These are phyloP conservation scores for Diplosphaera chodatii DNA, from an alignment of 139 green algal genomes.

Conservation along the genomic window DNA sequence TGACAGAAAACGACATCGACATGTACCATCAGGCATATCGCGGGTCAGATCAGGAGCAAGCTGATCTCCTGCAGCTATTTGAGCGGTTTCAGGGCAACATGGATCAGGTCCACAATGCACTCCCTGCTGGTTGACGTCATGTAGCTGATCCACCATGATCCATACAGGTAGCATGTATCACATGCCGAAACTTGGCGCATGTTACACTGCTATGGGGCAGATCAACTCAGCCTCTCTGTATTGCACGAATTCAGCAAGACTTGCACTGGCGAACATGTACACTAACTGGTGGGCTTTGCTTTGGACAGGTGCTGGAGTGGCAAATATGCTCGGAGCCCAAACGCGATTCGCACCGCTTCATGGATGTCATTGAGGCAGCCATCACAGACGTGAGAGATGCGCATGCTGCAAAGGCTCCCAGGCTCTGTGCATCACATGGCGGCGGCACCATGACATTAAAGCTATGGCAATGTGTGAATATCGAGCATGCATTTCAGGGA, in stretches of 20 bases:
- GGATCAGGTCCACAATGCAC: conserved; percentile 36
- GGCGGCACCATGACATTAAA: too few relatives aligned
- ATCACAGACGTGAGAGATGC: conserved; percentile 26
- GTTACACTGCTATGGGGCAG: too few relatives aligned
- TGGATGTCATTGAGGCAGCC: conserved; percentile 58
- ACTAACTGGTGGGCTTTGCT: too few relatives aligned
- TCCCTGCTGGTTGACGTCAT: neutral
- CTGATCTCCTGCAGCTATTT: conserved; percentile 74
- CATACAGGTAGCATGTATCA: too few relatives aligned
- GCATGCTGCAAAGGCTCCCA: conserved; percentile 9
- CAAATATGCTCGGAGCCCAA: conserved; percentile 71
- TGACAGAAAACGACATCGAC: conserved; percentile 60
- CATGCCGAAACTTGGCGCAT: too few relatives aligned
- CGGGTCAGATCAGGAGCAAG: conserved; percentile 63
- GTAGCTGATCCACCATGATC: too few relatives aligned
- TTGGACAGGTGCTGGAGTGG: conserved; percentile 64
- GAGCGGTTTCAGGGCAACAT: conserved; percentile 73
- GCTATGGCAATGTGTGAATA: too few relatives aligned
- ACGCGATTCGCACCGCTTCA: conserved; percentile 76
- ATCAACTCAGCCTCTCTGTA: too few relatives aligned
- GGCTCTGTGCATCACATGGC: too few relatives aligned
- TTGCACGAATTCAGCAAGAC: too few relatives aligned
- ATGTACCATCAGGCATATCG: conserved; percentile 57
- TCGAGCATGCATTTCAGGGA: too few relatives aligned
- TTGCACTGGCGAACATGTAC: too few relatives aligned